phyloP scores from a whole-genome alignment of 2,329 filamentous ascomycete genomes.

The Epichloe hybrida region DNA sequence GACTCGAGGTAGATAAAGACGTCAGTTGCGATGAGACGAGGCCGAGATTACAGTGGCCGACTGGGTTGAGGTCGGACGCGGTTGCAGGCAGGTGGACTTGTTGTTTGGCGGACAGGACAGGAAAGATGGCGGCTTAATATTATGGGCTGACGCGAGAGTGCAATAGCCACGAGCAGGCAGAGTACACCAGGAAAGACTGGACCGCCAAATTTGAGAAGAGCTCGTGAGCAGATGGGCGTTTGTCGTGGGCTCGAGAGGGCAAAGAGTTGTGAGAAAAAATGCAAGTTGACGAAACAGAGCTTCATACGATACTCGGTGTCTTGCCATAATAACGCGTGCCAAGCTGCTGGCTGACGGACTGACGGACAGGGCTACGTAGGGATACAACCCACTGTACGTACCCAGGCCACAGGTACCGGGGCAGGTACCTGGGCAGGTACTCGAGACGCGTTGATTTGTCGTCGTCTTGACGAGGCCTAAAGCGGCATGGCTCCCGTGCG shows the following conservation, averaged over 20 bases:
- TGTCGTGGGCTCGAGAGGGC: no score
- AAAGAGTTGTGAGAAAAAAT: neutral
- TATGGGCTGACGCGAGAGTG: neutral
- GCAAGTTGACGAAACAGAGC: neutral
- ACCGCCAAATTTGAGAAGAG: neutral
- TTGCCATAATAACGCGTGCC: neutral
- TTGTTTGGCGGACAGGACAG: neutral
- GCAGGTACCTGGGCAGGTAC: no score
- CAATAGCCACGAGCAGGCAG: neutral
- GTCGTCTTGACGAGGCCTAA: neutral
- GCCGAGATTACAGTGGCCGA: neutral
- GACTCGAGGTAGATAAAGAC: neutral
- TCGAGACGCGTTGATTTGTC: no score
- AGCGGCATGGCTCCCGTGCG: slow-evolving; percentile 2
- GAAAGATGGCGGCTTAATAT: neutral
- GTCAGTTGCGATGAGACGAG: neutral
- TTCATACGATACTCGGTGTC: no score
- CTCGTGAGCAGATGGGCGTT: no score
- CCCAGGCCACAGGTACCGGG: neutral
- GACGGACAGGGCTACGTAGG: neutral
- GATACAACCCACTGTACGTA: neutral
- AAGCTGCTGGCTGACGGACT: neutral
- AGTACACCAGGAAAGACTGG: neutral
- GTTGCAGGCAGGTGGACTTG: neutral
- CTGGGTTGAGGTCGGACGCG: neutral